phyloP scores from a whole-genome alignment of 805 yeast species.

The Wickerhamomyces tratensis region DNA sequence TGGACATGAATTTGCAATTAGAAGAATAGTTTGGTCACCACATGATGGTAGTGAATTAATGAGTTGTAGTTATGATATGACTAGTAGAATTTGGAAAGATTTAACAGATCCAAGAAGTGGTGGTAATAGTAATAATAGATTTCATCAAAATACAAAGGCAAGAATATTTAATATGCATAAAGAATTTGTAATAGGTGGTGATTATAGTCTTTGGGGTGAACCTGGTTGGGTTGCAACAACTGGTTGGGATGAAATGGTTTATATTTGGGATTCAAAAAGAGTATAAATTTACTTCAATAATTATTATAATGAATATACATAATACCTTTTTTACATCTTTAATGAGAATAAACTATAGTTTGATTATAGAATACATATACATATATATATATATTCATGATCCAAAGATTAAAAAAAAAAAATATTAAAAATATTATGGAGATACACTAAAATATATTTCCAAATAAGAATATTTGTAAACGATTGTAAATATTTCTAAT shows the following conservation, averaged over 20 bases:
- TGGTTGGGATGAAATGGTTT: conserved; percentile 95
- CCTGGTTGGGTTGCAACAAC: conserved; percentile 94
- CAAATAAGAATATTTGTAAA: too few species aligned
- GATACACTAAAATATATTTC: too few species aligned
- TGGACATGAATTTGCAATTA: conserved; percentile 86
- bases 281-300: conserved; percentile 6
- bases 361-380: too few species aligned
- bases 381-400: too few species aligned
- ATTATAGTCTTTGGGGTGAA: conserved; percentile 94
- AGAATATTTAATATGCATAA: conserved; percentile 57
- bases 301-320: neutral
- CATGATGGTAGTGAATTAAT: conserved; percentile 64
- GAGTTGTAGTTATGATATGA: conserved; percentile 88
- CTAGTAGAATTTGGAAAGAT: conserved; percentile 80
- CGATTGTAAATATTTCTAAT: too few species aligned
- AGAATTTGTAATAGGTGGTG: conserved; percentile 89
- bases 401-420: too few species aligned
- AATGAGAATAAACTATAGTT: too few species aligned
- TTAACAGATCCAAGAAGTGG: conserved; percentile 30
- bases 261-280: conserved; percentile 71
- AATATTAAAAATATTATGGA: too few species aligned
- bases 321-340: too few species aligned
- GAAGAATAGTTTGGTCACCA: conserved; percentile 84
- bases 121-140: conserved; percentile 34
- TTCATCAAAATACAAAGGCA: conserved; percentile 40